A percentile compares a stretch with the other conserved stretches of the same genome.
Conservation (phyloP, 352 stramenopile species). For the Globisporangium nodosum region DNA sequence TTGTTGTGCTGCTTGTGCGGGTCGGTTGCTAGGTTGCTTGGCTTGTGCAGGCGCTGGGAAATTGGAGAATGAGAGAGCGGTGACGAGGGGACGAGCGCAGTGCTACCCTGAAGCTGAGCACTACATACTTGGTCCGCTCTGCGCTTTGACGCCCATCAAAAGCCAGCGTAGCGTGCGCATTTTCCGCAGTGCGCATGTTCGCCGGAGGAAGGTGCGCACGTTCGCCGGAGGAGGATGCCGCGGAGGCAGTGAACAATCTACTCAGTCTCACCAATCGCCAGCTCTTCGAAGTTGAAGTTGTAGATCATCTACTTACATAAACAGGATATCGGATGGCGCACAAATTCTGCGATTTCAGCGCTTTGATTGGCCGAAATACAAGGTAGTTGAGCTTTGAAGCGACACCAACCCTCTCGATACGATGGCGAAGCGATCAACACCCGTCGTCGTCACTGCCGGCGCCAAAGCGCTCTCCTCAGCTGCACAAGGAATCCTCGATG, state of each 20-base stretch:
- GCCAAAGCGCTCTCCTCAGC: not conserved
- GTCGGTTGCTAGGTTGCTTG: not conserved
- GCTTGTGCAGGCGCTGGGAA: conserved; percentile 18
- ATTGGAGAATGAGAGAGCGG: conserved; percentile 31
- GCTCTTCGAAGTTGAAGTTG: not conserved
- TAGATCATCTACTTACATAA: too few species aligned
- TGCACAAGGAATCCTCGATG: conserved; percentile 18
- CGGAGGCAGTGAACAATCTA: not conserved
- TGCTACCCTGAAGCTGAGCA: not conserved
- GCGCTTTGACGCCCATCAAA: not conserved
- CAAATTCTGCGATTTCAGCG: not conserved
- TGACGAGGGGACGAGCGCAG: too few species aligned
- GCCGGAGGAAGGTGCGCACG: not conserved
- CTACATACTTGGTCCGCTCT: not conserved
- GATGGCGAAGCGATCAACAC: not conserved
- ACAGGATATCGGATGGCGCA: too few species aligned
- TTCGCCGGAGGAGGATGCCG: not conserved
- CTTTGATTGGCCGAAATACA: not conserved
- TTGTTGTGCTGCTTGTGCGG: not conserved
- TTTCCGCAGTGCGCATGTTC: conserved; percentile 2
- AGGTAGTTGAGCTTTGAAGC: not conserved
- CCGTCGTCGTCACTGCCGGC: not conserved
- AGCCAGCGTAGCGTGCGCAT: not conserved
- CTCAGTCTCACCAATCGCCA: not conserved
- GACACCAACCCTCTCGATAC: not conserved